These are phyloP conservation scores for Graphium sp. DNA, from an alignment of 2,329 filamentous ascomycete genomes.

Conservation along the genomic window DNA sequence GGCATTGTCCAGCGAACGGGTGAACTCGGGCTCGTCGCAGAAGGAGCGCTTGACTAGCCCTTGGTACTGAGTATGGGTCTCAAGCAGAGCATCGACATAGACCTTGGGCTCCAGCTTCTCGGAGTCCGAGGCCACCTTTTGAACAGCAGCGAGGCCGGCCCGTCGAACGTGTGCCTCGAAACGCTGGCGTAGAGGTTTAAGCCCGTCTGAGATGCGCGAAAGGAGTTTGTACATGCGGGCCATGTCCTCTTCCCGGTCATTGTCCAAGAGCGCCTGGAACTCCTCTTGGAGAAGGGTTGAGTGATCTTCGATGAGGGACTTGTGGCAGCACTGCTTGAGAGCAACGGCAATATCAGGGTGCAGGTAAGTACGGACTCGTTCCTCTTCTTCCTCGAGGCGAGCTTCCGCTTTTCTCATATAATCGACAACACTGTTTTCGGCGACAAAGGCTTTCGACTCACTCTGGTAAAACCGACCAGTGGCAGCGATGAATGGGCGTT, in stretches of 20 bases:
- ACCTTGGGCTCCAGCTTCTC: slow-evolving; percentile 91
- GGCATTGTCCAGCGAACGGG: slow-evolving; percentile 86
- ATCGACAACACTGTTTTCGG: slow-evolving; percentile 93
- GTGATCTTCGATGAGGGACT: slow-evolving; percentile 79
- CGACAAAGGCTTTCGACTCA: slow-evolving; percentile 86
- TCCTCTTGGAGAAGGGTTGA: slow-evolving; percentile 77
- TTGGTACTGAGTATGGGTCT: slow-evolving; percentile 88
- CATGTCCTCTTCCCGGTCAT: slow-evolving; percentile 89
- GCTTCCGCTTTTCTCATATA: slow-evolving; percentile 99
- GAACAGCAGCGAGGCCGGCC: slow-evolving; percentile 72
- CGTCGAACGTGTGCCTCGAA: slow-evolving; percentile 91
- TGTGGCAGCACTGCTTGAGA: slow-evolving; percentile 76
- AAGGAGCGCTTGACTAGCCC: slow-evolving; percentile 85
- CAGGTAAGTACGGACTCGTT: slow-evolving; percentile 80
- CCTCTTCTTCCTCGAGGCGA: slow-evolving; percentile 81
- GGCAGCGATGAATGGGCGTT: slow-evolving; percentile 75
- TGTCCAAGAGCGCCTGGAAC: slow-evolving; percentile 85
- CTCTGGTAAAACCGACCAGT: slow-evolving; percentile 77
- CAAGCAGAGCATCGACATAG: slow-evolving; percentile 86
- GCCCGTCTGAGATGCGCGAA: slow-evolving; percentile 73
- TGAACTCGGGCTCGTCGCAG: slow-evolving; percentile 91
- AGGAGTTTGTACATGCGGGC: slow-evolving; percentile 90
- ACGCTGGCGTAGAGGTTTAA: slow-evolving; percentile 71
- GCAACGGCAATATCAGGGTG: slow-evolving; percentile 76
- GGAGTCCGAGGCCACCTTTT: slow-evolving; percentile 76